A percentile compares a stretch with the other conserved stretches of the same genome.
These are phyloP conservation scores for Hanseniaspora uvarum DNA, from an alignment of 1,139 yeast genomes.

Conservation along the genomic window DNA sequence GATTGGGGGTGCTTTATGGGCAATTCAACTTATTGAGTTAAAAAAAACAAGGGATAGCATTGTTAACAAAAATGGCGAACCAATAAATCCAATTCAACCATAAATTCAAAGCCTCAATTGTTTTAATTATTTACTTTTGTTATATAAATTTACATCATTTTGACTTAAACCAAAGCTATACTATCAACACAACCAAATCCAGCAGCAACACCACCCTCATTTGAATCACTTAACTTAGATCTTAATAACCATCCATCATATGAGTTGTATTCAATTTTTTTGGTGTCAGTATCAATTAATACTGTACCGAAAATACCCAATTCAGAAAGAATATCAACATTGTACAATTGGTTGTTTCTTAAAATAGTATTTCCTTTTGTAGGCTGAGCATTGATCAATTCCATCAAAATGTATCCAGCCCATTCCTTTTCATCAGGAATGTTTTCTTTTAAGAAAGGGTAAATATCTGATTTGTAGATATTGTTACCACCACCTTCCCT, in stretches of 20 bases:
- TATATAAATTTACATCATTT: neutral
- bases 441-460: conserved; percentile 50
- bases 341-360: conserved; percentile 50
- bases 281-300: conserved; percentile 49
- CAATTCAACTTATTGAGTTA: conserved; percentile 18
- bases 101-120: too few relatives aligned
- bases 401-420: conserved; percentile 92
- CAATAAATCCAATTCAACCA: neutral
- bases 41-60: conserved; percentile 16
- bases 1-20: conserved; percentile 28
- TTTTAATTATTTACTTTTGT: neutral
- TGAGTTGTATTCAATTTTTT: conserved; percentile 48
- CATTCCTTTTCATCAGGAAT: conserved; percentile 63
- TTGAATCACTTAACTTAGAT: conserved; percentile 73
- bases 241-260: conserved; percentile 78
- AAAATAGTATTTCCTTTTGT: conserved; percentile 56
- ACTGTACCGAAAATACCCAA: conserved; percentile 82
- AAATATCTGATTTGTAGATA: conserved; percentile 75
- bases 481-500: conserved; percentile 96
- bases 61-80: neutral
- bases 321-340: conserved; percentile 73
- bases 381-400: conserved; percentile 65
- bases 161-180: conserved; percentile 30
- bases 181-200: conserved; percentile 96
- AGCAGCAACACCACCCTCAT: conserved; percentile 98